Evolutionary conservation across 2,329 filamentous ascomycete species (phyloP), one percentile per base, ranked within the genome.

Genomic region (Venturiaceae sp.): DNA sequence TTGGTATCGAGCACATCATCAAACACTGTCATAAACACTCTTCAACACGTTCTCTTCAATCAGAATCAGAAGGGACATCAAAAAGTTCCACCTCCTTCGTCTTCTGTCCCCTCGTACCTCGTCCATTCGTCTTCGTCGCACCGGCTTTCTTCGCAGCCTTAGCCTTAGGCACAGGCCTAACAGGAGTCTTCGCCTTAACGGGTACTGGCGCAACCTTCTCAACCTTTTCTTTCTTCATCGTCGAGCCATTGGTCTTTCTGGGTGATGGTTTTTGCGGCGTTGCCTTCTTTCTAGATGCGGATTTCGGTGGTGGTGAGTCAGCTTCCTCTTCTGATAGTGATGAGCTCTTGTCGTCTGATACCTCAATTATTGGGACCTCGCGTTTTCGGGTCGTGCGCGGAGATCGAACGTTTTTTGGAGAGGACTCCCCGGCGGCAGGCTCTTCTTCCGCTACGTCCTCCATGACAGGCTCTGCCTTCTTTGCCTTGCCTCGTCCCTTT

Each of bases 361-460:
- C 19, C 9, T 13, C 16, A 8, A 30, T 16, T 8, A 30, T 7
- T 13, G 23, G 44, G 7, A 16, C 23, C 13, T 50, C 44, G 44
- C 44, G 44, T 3, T 30, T 50, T 50, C 44, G 13, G 7, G 44
- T 50, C 13, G 44, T 30, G 11, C 44, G 44, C 19, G 44, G 30
- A 32, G 44, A 30, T 30, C 23, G 3, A 11, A 11, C 13, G 13
- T 23, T 16, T 9, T 1, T 23, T 37, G 52, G 52, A 36, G 52
- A 11, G n/a, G 36, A 39, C 36, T 39, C 23, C 52, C 23, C 52
- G 4, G 50, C 1, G 5, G 5, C 33, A 4, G 28, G 13, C 47
- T 21, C 53, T 9, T 47, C 59, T 19, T 60, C 37, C 19, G 60
- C 63, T 44, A 66, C 64, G 4, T 64, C 62, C 11, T 62, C 62